Conservation (phyloP, 2,329 filamentous ascomycete species). For the Podosphaera fusca region DNA sequence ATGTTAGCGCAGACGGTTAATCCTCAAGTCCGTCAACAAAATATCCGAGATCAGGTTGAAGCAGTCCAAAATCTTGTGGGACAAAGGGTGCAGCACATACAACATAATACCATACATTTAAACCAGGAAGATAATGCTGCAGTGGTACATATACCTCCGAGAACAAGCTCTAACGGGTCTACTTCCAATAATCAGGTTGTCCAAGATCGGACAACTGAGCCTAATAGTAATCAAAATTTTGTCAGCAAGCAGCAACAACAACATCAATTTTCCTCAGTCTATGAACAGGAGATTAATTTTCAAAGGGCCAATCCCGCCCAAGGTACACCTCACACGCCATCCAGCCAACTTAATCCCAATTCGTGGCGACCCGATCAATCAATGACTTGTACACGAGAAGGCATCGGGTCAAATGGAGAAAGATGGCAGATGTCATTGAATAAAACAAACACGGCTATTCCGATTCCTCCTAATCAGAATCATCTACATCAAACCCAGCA, state of each 20-base stretch:
- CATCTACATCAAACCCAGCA: constrained; percentile 3
- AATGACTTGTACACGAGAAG: constrained; percentile 25
- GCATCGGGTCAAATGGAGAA: constrained; percentile 26
- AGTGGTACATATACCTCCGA: constrained; percentile 2
- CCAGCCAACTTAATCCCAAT: constrained; percentile 12
- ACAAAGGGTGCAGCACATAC: constrained; percentile 24
- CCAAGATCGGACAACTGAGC: constrained; percentile 1
- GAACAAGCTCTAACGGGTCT: background rate
- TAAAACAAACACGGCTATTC: constrained; percentile 18
- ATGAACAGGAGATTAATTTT: constrained; percentile 9
- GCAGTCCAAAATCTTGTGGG: constrained; percentile 11
- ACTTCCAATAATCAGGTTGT: background rate
- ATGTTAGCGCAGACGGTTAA: constrained; percentile 10
- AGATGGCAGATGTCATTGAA: constrained; percentile 29
- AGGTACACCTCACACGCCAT: constrained; percentile 9
- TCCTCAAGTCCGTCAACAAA: constrained; percentile 12
- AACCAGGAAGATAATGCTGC: constrained; percentile 16
- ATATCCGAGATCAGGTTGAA: constrained; percentile 7
- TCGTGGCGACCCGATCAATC: constrained; percentile 17
- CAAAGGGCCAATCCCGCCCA: constrained; percentile 4
- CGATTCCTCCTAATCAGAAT: constrained; percentile 5
- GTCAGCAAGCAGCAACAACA: constrained; percentile 11
- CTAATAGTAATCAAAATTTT: constrained; percentile 8
- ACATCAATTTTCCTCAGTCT: constrained; percentile 7
- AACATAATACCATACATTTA: constrained; percentile 23